Evolutionary conservation across 495 filamentous ascomycete species (phyloP).

Genomic region (Xylaria curta): DNA sequence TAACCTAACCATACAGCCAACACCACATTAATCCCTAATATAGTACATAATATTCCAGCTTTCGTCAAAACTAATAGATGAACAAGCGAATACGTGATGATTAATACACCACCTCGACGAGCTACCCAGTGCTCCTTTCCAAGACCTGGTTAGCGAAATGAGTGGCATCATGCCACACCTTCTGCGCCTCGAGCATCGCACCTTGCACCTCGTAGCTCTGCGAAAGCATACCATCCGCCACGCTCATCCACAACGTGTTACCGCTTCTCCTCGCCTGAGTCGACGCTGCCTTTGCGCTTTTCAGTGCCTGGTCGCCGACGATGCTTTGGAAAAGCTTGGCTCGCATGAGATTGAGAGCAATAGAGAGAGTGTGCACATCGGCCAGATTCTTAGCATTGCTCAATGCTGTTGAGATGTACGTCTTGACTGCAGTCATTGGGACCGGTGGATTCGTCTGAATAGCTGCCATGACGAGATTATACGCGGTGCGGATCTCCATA

Average conservation of each 20-base stretch:
- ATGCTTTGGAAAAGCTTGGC: conserved; percentile 83
- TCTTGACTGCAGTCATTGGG: conserved; percentile 75
- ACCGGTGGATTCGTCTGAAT: conserved; percentile 59
- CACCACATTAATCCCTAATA: conserved; percentile 8
- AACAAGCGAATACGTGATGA: background rate
- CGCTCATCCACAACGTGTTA: conserved; percentile 84
- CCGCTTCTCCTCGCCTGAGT: conserved; percentile 76
- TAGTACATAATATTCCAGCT: conserved; percentile 16
- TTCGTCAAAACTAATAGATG: background rate
- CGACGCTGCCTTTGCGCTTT: conserved; percentile 77
- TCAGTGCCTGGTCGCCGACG: conserved; percentile 88
- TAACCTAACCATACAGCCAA: conserved; percentile 5
- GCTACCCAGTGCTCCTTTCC: conserved; percentile 32
- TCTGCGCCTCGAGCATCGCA: conserved; percentile 65
- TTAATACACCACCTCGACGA: background rate
- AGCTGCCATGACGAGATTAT: conserved; percentile 76
- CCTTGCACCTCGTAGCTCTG: conserved; percentile 77
- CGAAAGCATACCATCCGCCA: conserved; percentile 79
- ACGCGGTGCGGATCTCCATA: conserved; percentile 77
- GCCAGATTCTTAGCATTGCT: conserved; percentile 60
- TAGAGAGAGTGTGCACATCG: conserved; percentile 77
- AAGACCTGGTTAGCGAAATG: conserved; percentile 37
- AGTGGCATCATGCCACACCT: conserved; percentile 40
- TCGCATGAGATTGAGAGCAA: conserved; percentile 86
- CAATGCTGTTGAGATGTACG: conserved; percentile 70